phyloP scores from a whole-genome alignment of 371 early-diverging fungal genomes.

The Chytridiales sp. region DNA sequence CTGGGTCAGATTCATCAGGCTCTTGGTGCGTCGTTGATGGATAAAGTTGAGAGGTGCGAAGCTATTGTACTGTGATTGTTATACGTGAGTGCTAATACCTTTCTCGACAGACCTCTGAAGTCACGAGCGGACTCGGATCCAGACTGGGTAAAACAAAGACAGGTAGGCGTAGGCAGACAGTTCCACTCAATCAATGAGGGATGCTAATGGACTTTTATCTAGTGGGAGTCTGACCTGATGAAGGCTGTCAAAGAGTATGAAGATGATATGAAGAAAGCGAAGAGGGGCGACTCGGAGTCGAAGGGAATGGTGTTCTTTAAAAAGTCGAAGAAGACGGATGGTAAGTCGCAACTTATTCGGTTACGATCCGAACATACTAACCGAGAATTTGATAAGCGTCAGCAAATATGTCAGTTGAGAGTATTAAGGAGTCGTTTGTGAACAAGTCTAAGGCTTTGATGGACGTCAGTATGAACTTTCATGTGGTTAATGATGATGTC shows the following conservation, averaged over 20 bases:
- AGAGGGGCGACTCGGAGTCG: slow-evolving; percentile 16
- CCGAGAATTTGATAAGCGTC: not conserved
- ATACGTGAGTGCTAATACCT: not conserved
- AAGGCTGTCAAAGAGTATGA: slow-evolving; percentile 20
- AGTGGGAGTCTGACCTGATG: slow-evolving; percentile 21
- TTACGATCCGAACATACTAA: not conserved
- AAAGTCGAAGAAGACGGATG: slow-evolving; percentile 17
- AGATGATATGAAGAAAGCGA: slow-evolving; percentile 19
- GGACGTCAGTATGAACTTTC: not conserved
- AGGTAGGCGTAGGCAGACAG: too few species aligned
- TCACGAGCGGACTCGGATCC: slow-evolving; percentile 16
- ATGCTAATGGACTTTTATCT: too few species aligned
- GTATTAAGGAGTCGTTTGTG: slow-evolving; percentile 1
- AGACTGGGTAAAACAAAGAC: slow-evolving; percentile 25
- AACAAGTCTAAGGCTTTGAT: slow-evolving; percentile 6
- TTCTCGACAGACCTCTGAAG: slow-evolving; percentile 21
- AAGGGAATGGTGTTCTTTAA: slow-evolving; percentile 23
- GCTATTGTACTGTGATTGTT: not conserved
- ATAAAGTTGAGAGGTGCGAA: slow-evolving; percentile 16
- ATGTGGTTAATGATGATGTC: not conserved
- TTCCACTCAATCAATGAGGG: too few species aligned
- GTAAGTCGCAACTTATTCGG: not conserved
- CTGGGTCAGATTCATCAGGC: slow-evolving; percentile 24
- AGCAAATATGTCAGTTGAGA: slow-evolving; percentile 1
- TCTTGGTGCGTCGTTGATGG: slow-evolving; percentile 25